These are phyloP conservation scores for Pyronema domesticum DNA, from an alignment of 495 filamentous ascomycete species.

Conservation along the genomic window DNA sequence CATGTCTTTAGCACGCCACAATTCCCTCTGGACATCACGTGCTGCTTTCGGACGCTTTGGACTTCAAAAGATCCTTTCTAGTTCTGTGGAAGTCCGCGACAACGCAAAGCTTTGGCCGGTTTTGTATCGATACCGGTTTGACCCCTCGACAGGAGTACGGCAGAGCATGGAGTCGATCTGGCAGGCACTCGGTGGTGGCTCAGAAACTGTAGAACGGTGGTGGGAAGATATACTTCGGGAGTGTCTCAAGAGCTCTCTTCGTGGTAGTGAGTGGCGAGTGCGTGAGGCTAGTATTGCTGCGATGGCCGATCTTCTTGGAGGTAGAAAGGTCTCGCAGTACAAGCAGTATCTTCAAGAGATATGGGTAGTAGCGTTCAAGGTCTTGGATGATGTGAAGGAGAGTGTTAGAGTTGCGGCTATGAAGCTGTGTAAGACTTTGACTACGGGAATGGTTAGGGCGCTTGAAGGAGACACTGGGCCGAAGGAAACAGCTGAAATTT, in stretches of 20 bases:
- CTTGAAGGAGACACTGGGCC: slow-evolving; percentile 77
- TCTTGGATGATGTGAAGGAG: slow-evolving; percentile 85
- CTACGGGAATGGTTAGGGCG: slow-evolving; percentile 61
- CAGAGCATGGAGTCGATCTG: slow-evolving; percentile 95
- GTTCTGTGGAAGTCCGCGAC: slow-evolving; percentile 49
- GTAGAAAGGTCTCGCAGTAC: slow-evolving; percentile 49
- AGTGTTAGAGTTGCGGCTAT: slow-evolving; percentile 67
- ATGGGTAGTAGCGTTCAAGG: slow-evolving; percentile 64
- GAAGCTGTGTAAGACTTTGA: slow-evolving; percentile 63
- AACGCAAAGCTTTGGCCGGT: slow-evolving; percentile 93
- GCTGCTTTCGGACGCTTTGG: slow-evolving; percentile 91
- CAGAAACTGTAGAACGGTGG: slow-evolving; percentile 48
- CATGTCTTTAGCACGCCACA: slow-evolving; percentile 88
- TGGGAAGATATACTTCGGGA: slow-evolving; percentile 78
- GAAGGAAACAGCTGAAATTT: slow-evolving; percentile 53
- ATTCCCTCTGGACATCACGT: slow-evolving; percentile 85
- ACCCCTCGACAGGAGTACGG: slow-evolving; percentile 81
- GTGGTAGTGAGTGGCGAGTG: slow-evolving; percentile 66
- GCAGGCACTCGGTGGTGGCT: slow-evolving; percentile 64
- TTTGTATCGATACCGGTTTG: slow-evolving; percentile 82
- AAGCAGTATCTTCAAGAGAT: slow-evolving; percentile 69
- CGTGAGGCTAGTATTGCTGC: slow-evolving; percentile 83
- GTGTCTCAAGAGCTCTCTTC: slow-evolving; percentile 53
- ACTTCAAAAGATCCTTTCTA: slow-evolving; percentile 74
- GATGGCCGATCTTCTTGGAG: slow-evolving; percentile 52